Conservation (phyloP, 73 alveolate genomes). For the Durusdinium trenchii region DNA sequence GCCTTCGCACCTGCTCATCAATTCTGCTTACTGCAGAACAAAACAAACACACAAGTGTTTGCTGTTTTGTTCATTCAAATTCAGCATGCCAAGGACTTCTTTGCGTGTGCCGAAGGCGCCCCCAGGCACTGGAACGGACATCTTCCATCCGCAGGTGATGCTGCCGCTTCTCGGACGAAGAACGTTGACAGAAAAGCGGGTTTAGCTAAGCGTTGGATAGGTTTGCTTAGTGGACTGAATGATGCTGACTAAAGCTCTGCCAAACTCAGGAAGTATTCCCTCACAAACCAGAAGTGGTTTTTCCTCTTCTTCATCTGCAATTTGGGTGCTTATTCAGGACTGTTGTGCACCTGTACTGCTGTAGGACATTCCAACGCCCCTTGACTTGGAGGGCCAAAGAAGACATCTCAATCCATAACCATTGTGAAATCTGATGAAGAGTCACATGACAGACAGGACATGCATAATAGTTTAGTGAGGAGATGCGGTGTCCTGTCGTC, state of each 20-base stretch:
- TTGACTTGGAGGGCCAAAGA: not conserved
- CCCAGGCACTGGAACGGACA: constrained; percentile 46
- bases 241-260: not conserved
- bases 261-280: constrained; percentile 77
- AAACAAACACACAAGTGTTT: too few relatives aligned
- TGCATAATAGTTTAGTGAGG: not conserved
- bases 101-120: constrained; percentile 77
- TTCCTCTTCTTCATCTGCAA: constrained; percentile 82
- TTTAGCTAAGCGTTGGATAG: not conserved
- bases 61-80: not conserved
- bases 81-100: constrained; percentile 30
- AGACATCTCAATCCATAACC: not conserved
- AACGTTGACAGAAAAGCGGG: not conserved
- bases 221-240: not conserved
- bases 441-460: too few relatives aligned
- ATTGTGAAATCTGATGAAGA: not conserved
- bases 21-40: too few relatives aligned
- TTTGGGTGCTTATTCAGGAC: constrained; percentile 86
- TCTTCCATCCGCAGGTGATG: constrained; percentile 74
- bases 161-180: constrained; percentile 68
- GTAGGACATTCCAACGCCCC: not conserved
- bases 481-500: too few relatives aligned
- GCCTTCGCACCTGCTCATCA: too few relatives aligned
- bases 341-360: not conserved
- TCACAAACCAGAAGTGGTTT: constrained; percentile 89